Evolutionary conservation across 495 filamentous ascomycete species (phyloP), one percentile per base, ranked within the genome.

Genomic region (Chaetomium tenue): DNA sequence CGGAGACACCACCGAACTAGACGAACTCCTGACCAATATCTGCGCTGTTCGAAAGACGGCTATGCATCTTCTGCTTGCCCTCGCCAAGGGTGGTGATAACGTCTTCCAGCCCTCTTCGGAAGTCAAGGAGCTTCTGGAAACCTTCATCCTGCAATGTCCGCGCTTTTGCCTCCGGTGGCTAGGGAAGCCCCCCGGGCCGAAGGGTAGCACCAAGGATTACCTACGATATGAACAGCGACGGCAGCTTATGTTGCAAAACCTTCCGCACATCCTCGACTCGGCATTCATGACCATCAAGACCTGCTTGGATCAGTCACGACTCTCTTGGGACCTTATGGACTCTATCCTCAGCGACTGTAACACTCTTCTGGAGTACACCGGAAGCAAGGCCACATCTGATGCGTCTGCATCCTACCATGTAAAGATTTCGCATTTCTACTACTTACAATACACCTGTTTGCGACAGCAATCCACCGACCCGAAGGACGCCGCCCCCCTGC

Each of bases 401-500:
- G 63, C 74, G 5, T 69, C 73, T 12, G 60, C 69, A 20, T 78
- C 76, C 20, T 81, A 82, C 74, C 72, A 84, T 56, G 79, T 86
- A 28, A 83, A 87, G 71, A 79, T 96, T 33, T 94, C 91, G 0
- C 91, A 93, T 71, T 77, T 91, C 18, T 93, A 91, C 71, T 94
- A 89, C 80, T 79, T 86, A 23, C 83, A 87, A 25, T 82, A 78
- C 66, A 66, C 77, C 8, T 61, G 65, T 13, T 70, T 83, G 42
- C 71, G 73, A 33, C 74, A 77, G 53, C 72, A 76, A 37, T 39
- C 71, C 0, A 66, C 63, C 8, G 72, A 75, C 44, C 66, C 73
- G 1, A 81, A 80, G 54, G 80, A 82, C 58, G 58, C 67, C 6
- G 67, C 75, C 5, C 74, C 79, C 7, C 67, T 86, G 20, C 73